Evolutionary conservation across 495 filamentous ascomycete species (phyloP), one percentile per base, ranked within the genome.

Genomic region (Neurospora sp.): DNA sequence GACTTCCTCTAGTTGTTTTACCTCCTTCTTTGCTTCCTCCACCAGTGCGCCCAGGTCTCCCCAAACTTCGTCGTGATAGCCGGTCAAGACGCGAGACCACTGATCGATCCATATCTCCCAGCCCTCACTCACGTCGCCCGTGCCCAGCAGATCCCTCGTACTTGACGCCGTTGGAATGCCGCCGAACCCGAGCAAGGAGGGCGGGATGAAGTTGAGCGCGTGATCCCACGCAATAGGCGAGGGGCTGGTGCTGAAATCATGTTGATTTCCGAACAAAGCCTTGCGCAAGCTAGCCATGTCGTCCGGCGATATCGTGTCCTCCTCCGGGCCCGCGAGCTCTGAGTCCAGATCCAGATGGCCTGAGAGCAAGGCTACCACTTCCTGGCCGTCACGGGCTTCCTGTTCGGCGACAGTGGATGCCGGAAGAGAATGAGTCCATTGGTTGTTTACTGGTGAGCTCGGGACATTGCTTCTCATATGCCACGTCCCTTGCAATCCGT

Each of bases 21-120:
- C 79, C 77, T 94, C 92, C 69, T 82, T 77, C 48, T 82, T 82
- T n/a, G 92, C 91, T 65, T 88, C 86, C 72, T 87, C 83, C 40
- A 92, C 82, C 45, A 90, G 82, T n/a, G 88, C 86, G 27, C 84
- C 76, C 53, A 93, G 79, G 74, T 89, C 90, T 73, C 92, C 92
- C 92, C 92, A 95, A 12, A 95, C 91, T 72, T 93, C 91, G 79
- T 94, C 90, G 40, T 89, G 86, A 76, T 94, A 94, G 40, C 83
- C 82, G 44, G 86, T 89, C 75, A 93, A 85, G 3, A 92, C 87
- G 44, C 82, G 80, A 12, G 88, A 81, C 91, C 91, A 91, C 69
- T 91, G 84, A 61, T 71, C 76, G 65, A 84, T 77, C 86, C 85
- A 87, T 7, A 83, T 72, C 59, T 82, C 77, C 69, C 80, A 83